Evolutionary conservation across 176 grass and related monocot species (phyloP).

Genomic region (Juncus effusus): DNA sequence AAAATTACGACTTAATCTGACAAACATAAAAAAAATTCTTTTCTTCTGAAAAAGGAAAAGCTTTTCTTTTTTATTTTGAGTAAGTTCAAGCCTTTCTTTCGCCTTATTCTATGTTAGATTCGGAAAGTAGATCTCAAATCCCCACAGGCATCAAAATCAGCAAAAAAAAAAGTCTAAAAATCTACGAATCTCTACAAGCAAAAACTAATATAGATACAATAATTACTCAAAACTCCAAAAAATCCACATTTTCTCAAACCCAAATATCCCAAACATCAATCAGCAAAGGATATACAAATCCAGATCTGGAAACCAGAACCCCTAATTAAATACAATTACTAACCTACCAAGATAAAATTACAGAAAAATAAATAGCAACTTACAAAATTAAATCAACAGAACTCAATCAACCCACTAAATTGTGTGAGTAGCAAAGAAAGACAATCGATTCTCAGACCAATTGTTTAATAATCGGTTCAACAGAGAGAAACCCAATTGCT

Average conservation of each 20-base stretch:
- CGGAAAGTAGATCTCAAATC: not conserved
- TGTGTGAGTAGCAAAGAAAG: too few relatives aligned
- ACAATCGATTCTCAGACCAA: too few relatives aligned
- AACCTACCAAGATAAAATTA: not conserved
- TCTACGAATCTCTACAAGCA: not conserved
- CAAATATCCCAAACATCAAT: constrained; percentile 6
- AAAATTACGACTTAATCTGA: too few relatives aligned
- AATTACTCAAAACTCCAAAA: constrained; percentile 5
- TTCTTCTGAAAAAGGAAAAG: too few relatives aligned
- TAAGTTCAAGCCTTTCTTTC: too few relatives aligned
- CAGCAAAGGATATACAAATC: constrained; percentile 1
- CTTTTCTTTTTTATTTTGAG: too few relatives aligned
- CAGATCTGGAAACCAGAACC: constrained; percentile 6
- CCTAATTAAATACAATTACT: not conserved
- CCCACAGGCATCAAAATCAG: not conserved
- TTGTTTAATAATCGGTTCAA: too few relatives aligned
- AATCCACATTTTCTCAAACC: not conserved
- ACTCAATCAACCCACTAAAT: too few relatives aligned
- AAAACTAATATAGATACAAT: not conserved
- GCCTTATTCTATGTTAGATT: too few relatives aligned
- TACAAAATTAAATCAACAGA: not conserved
- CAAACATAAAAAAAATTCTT: too few relatives aligned
- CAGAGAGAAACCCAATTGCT: too few relatives aligned
- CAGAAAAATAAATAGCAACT: not conserved
- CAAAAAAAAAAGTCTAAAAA: not conserved